These are phyloP conservation scores for Diaporthe sp. DNA, from an alignment of 2,329 filamentous ascomycete species.

Conservation along the genomic window DNA sequence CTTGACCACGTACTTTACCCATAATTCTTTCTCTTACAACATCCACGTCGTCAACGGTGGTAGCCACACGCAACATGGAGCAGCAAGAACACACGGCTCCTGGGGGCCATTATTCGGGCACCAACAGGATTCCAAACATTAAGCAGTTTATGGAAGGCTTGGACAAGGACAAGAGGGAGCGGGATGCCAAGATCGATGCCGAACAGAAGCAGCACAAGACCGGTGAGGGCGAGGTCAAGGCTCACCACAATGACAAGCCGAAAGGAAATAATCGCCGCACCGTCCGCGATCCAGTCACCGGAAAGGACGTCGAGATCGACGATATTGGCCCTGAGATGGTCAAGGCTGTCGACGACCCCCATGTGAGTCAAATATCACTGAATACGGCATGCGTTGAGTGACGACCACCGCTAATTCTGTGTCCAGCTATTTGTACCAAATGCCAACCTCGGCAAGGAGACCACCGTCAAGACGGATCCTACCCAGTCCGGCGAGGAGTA, in stretches of 20 bases:
- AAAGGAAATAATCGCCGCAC: conserved; percentile 68
- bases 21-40: no score
- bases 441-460: conserved; percentile 83
- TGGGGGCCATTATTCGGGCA: conserved; percentile 81
- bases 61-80: conserved; percentile 48
- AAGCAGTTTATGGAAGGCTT: conserved; percentile 84
- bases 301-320: conserved; percentile 86
- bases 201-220: conserved; percentile 55
- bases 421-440: conserved; percentile 85
- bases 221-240: conserved; percentile 34
- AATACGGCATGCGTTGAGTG: not conserved
- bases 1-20: not conserved
- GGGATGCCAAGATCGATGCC: conserved; percentile 79
- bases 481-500: conserved; percentile 84
- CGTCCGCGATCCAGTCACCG: conserved; percentile 91
- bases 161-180: conserved; percentile 81
- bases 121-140: conserved; percentile 89
- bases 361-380: conserved; percentile 58
- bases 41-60: not conserved
- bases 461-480: conserved; percentile 78
- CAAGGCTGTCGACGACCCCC: conserved; percentile 78
- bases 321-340: conserved; percentile 73
- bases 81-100: conserved; percentile 56
- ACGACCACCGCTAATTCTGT: conserved; percentile 27
- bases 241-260: conserved; percentile 49